Percentiles rank a stretch among this genome's conserved stretches.
Evolutionary conservation across 2,329 filamentous ascomycete genomes (phyloP).

Genomic region (Colletotrichum eleusines): DNA sequence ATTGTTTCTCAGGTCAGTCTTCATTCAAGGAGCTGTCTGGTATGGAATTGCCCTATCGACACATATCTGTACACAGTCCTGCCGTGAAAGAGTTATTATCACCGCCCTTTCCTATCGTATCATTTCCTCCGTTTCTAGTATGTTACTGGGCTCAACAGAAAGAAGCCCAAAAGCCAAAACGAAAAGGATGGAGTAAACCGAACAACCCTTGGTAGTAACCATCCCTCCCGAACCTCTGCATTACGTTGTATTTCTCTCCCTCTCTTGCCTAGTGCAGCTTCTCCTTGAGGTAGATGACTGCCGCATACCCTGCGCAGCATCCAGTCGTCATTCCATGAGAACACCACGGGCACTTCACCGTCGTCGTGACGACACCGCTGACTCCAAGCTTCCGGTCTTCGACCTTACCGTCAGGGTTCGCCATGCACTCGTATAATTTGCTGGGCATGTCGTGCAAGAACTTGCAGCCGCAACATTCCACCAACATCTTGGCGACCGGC

Average conservation of each 20-base stretch:
- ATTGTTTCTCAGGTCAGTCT: constrained; percentile 25
- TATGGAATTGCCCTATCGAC: neutral
- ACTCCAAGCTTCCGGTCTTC: constrained; percentile 65
- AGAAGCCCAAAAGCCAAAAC: neutral
- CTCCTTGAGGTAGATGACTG: constrained; percentile 75
- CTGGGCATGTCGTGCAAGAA: constrained; percentile 76
- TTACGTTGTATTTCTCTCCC: neutral
- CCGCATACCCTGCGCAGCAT: constrained; percentile 77
- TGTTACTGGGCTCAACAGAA: neutral
- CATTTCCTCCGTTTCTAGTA: neutral
- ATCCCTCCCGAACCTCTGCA: neutral
- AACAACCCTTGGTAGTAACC: neutral
- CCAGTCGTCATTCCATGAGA: constrained; percentile 75
- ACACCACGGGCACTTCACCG: constrained; percentile 79
- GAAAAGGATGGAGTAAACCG: neutral
- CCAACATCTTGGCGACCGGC: constrained; percentile 71
- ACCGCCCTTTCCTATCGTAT: neutral
- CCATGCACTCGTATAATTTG: constrained; percentile 74
- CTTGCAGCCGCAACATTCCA: constrained; percentile 73
- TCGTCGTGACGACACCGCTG: constrained; percentile 68
- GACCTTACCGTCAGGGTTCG: constrained; percentile 67
- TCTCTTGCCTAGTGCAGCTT: constrained; percentile 62
- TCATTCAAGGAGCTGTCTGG: constrained; percentile 2
- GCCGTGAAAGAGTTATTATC: neutral
- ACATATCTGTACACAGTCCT: constrained; percentile 21